Base-by-base conservation (phyloP, 176 grass and related monocot genomes). In the Avena sativa region DNA sequence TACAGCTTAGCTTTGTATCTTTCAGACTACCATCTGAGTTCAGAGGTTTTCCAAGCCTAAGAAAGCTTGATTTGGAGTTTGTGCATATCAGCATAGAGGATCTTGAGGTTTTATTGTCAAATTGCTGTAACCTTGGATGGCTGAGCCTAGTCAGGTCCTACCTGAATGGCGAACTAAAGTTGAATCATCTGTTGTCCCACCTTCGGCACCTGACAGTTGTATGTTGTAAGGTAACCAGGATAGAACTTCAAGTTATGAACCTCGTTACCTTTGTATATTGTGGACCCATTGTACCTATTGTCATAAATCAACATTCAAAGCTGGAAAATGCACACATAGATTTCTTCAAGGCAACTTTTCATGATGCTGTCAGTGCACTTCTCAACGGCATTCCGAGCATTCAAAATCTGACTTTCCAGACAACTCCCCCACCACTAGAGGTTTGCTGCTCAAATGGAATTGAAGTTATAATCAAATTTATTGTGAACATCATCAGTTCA, bases 1-100 rank as follows among this genome's bases (percentile, higher is more conserved):
- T 72, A 9, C 69, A 72, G 3, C 69, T 72, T n/a, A 46, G 69
- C 5, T 72, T 72, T 47, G 69, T n/a, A 43, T 72, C 15, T 72
- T 46, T 72, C 9, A 46, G 40, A 72, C 69, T 17, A 46, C 69
- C 40, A 14, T 11, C 34, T 16, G 11, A 72, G 17, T 72, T 46
- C 40, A 72, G 69, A 9, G 69, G 69, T 46, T 72, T 72, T 8
- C 38, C 69, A 46, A 47, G 17, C 69, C 64, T 67, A 12, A 67
- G 23, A n/a, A 67, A 30, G 26, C 64, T 67, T 32, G 64, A 28
- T 13, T 12, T 72, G 17, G 2, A 72, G 2, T 20, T 46, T 9
- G 13, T 38, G 15, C 2, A 46, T 72, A 34, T 46, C 15, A 38
- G 1, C 20, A 13, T 5, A 72, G 19, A 72, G 15, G 36, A 46